These are phyloP conservation scores for Peronospora farinosa DNA, from an alignment of 352 stramenopile species.

Conservation along the genomic window DNA sequence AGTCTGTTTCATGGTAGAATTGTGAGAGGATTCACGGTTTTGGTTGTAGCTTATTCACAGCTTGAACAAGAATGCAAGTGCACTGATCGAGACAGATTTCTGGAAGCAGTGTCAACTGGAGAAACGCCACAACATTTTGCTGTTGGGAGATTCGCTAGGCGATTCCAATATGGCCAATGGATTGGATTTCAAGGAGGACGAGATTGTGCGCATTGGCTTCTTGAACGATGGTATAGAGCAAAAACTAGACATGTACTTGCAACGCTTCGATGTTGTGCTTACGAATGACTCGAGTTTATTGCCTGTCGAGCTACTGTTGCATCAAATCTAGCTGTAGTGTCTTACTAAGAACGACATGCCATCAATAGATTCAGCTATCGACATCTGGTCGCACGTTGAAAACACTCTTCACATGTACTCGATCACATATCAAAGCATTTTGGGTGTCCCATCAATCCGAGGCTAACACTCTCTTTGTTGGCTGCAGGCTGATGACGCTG, in stretches of 20 bases:
- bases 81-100: slow-evolving; percentile 57
- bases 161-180: slow-evolving; percentile 67
- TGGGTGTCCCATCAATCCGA: not conserved
- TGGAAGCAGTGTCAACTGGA: slow-evolving; percentile 66
- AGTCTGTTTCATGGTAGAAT: not conserved
- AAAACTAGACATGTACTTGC: slow-evolving; percentile 52
- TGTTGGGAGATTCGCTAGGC: slow-evolving; percentile 66
- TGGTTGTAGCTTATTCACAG: slow-evolving; percentile 60
- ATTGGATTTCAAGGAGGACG: slow-evolving; percentile 45
- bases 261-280: slow-evolving; percentile 71
- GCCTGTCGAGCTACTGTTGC: slow-evolving; percentile 49
- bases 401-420: not conserved
- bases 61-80: slow-evolving; percentile 73
- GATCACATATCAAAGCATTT: not conserved
- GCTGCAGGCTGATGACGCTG: not conserved
- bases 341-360: not conserved
- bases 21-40: slow-evolving; percentile 3
- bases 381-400: not conserved
- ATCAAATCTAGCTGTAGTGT: slow-evolving; percentile 40
- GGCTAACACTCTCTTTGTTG: slow-evolving; percentile 1
- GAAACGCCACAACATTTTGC: slow-evolving; percentile 63
- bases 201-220: slow-evolving; percentile 69
- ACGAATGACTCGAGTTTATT: slow-evolving; percentile 65
- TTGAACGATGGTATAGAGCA: slow-evolving; percentile 55
- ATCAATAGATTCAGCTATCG: not conserved